phyloP scores from a whole-genome alignment of 306 rosid genomes.

The Urtica urens region DNA sequence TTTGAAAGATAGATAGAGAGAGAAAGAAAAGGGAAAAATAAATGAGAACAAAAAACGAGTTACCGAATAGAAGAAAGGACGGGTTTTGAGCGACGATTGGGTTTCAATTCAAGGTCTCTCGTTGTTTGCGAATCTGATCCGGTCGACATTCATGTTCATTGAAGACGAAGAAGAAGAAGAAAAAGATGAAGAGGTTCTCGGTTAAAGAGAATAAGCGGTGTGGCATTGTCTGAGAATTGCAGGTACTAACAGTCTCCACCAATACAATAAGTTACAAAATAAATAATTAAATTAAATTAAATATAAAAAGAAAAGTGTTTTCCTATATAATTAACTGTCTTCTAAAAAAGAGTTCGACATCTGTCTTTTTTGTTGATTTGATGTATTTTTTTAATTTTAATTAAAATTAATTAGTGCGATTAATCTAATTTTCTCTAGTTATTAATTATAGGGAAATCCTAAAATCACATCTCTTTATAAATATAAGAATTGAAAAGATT shows the following conservation, averaged over 20 bases:
- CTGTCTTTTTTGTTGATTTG: too few relatives aligned
- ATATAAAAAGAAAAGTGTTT: neutral
- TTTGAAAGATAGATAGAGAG: slow-evolving; percentile 12
- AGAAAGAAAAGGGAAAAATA: slow-evolving; percentile 1
- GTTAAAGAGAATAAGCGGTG: slow-evolving; percentile 58
- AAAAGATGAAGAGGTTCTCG: slow-evolving; percentile 48
- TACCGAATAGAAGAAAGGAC: slow-evolving; percentile 5
- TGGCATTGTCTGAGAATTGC: slow-evolving; percentile 49
- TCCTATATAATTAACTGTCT: too few relatives aligned
- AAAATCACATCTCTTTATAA: too few relatives aligned
- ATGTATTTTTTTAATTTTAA: too few relatives aligned
- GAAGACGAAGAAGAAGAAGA: slow-evolving; percentile 26
- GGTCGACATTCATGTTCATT: slow-evolving; percentile 15
- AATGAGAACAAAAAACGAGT: neutral
- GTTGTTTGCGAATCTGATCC: slow-evolving; percentile 2
- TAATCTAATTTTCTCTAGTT: too few relatives aligned
- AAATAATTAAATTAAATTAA: neutral
- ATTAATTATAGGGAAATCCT: too few relatives aligned
- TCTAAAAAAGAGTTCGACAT: too few relatives aligned
- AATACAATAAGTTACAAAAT: slow-evolving; percentile 21
- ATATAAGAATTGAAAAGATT: too few relatives aligned
- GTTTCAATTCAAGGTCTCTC: slow-evolving; percentile 4
- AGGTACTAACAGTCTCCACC: slow-evolving; percentile 40
- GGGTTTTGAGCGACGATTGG: slow-evolving; percentile 8
- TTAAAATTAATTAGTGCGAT: too few relatives aligned